These are phyloP conservation scores for Aspergillus eucalypticola DNA, from an alignment of 2,329 filamentous ascomycete genomes.

Conservation along the genomic window DNA sequence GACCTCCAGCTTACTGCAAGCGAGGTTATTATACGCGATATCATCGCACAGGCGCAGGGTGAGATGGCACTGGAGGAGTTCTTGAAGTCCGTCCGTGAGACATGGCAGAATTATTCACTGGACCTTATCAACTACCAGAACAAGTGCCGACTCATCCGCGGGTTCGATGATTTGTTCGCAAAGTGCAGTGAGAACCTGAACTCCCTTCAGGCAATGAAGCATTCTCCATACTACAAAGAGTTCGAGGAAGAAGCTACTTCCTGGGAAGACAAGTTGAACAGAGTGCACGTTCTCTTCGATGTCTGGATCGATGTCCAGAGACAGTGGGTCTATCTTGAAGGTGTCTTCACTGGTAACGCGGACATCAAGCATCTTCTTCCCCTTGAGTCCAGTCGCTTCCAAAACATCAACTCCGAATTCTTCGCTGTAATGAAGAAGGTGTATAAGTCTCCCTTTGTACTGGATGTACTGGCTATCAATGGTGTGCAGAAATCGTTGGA, in stretches of 20 bases:
- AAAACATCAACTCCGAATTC: conserved; percentile 99
- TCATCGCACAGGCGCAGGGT: conserved; percentile 92
- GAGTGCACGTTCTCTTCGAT: conserved; percentile 95
- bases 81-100: conserved; percentile 91
- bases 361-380: conserved; percentile 98
- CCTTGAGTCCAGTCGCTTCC: conserved; percentile 93
- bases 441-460: conserved; percentile 89
- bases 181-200: conserved; percentile 98
- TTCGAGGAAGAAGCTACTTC: conserved; percentile 96
- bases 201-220: conserved; percentile 96
- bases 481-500: conserved; percentile 96
- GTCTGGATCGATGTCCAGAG: conserved; percentile 99
- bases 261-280: conserved; percentile 98
- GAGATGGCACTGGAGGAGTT: conserved; percentile 99
- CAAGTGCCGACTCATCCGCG: conserved; percentile 94
- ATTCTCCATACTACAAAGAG: conserved; percentile 98
- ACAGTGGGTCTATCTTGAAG: conserved; percentile 99
- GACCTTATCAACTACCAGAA: conserved; percentile 97
- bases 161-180: conserved; percentile 96
- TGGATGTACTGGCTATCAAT: conserved; percentile 93
- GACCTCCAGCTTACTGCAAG: conserved; percentile 87
- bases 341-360: conserved; percentile 96
- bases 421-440: conserved; percentile 99
- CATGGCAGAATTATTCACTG: conserved; percentile 91
- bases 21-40: conserved; percentile 84